Base-by-base conservation (phyloP, 2,329 filamentous ascomycete species). In the Fusarium sp. region DNA sequence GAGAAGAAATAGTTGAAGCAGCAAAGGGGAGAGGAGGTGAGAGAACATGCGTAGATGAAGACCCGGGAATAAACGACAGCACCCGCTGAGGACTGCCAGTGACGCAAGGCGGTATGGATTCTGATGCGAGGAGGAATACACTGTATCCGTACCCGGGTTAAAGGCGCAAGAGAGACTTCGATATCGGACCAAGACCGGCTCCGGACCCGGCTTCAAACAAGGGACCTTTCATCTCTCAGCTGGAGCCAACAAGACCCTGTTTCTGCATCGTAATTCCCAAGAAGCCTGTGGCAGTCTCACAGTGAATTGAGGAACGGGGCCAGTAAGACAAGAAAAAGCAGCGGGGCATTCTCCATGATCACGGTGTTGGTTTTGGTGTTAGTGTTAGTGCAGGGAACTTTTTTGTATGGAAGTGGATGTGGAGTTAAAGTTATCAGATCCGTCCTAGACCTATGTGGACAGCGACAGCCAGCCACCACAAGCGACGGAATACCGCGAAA, bases 361-460 rank as follows among this genome's bases (percentile, higher is more conserved):
- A 60, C 59, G 70, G 60, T 63, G 54, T 60, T 72, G 57, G 60
- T 66, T 33, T 38, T 59, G 72, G 61, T 63, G 56, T 62, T 72
- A 54, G 58, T 65, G 45, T 39, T 60, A 54, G 41, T 61, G 60
- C 38, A 60, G 49, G 59, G 69, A 45, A 73, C 46, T 66, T 62
- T 55, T 68, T 51, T 56, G 41, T 46, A 58, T 45, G 35, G 42
- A 58, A 48, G 41, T 52, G 21, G 44, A 66, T 74, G 72, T 76
- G 76, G 76, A 77, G 74, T 70, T 77, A 69, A 70, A 76, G 77
- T 79, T 79, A 79, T 79, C 77, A 78, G 77, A 79, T 79, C 77
- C 72, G 74, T 72, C 57, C 63, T 69, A 44, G 33, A 59, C 21
- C 21, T n/a, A 60, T 14, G 19, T 14, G 14, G 38, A 14, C 39